These are phyloP conservation scores for Pelargonium citronellum DNA, from an alignment of 441 rosid species.

Conservation along the genomic window DNA sequence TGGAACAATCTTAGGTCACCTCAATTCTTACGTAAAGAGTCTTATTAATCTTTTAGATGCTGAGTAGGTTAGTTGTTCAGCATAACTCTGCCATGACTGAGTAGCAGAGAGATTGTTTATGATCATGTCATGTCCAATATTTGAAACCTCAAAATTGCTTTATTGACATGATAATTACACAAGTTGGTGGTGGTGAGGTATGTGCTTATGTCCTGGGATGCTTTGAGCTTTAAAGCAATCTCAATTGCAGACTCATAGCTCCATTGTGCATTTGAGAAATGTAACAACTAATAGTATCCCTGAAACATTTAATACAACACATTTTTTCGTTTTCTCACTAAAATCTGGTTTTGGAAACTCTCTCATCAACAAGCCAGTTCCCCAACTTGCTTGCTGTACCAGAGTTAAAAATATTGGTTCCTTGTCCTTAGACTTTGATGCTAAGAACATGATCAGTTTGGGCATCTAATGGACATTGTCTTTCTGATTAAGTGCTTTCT, in stretches of 20 bases:
- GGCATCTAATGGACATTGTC: neutral
- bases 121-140: too few relatives aligned
- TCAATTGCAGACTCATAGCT: neutral
- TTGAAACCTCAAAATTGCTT: neutral
- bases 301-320: too few relatives aligned
- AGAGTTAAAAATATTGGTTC: neutral
- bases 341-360: neutral
- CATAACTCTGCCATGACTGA: neutral
- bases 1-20: neutral
- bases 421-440: neutral
- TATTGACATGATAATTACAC: neutral
- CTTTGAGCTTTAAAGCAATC: neutral
- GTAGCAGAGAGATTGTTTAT: neutral
- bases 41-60: neutral
- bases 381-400: neutral
- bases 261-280: neutral
- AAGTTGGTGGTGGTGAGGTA: neutral
- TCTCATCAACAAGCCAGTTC: slow-evolving; percentile 1
- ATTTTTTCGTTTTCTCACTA: neutral
- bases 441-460: neutral
- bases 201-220: neutral
- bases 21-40: neutral
- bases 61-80: neutral
- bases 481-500: slow-evolving; percentile 11
- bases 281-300: neutral